Base-by-base conservation (phyloP, 2,329 filamentous ascomycete genomes). In the Dothistroma septosporum region DNA sequence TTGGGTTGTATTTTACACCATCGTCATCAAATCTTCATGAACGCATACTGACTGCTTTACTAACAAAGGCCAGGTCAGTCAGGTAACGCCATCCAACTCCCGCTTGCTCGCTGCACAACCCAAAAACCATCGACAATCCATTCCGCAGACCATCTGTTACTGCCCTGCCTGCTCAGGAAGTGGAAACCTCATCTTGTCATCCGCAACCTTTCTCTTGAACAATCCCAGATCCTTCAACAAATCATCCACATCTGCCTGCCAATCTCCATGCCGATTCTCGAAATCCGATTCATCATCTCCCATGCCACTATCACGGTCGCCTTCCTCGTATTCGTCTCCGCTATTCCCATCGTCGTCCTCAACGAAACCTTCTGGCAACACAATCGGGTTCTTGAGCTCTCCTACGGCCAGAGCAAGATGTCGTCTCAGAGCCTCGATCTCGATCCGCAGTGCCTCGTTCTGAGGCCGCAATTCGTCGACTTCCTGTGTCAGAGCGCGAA, bases 301-400 rank as follows among this genome's bases (percentile, higher is more conserved):
- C 63, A 83, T 80, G 47, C 82, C 82, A 28, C 82, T 82, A 47
- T 85, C 85, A 53, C 88, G 83, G 56, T 87, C 87, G 28, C 84
- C 83, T 53, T 85, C 83, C 56, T 80, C 78, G 28, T 55, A 61
- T 41, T 62, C 66, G 50, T 73, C 67, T 12, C n/a, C 12, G 33
- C 50, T 16, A 44, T 16, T 53, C 5, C 22, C 2, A 50, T 70
- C 69, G n/a, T 66, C 68, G 10, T 63, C 64, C 68, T 74, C 70
- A 16, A 22, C 60, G 67, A 78, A 63, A 59, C 75, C 68, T 67
- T 71, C 68, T 7, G 80, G 79, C 33, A 81, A 62, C 32, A 91
- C 87, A 65, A 99, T 97, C 0, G 94, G 94, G 72, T 97, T 97
- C 79, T 91, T 93, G 68, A 97, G 77, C 72, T 91, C 92, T 57